These are phyloP conservation scores for Hanseniaspora meyeri DNA, from an alignment of 805 yeast genomes.

Conservation along the genomic window DNA sequence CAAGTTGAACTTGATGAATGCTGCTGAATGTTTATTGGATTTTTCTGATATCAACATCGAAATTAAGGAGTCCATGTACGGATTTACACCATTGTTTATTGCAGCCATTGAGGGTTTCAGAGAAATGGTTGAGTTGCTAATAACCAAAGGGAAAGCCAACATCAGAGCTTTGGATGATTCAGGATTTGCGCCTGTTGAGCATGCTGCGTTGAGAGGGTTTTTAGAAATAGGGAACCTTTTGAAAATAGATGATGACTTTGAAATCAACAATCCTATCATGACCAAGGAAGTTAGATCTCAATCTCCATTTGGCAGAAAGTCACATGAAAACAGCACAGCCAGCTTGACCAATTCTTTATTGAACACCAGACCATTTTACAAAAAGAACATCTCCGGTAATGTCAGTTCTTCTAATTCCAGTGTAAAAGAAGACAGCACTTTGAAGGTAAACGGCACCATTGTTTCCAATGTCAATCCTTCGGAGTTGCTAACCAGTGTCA, in stretches of 20 bases:
- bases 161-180: conserved; percentile 56
- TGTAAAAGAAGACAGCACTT: not conserved
- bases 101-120: conserved; percentile 77
- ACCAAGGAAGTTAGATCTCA: conserved; percentile 10
- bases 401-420: not conserved
- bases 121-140: conserved; percentile 44
- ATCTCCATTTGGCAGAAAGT: conserved; percentile 12
- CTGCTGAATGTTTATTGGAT: conserved; percentile 44
- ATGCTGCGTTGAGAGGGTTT: conserved; percentile 84
- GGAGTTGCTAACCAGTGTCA: conserved; percentile 4
- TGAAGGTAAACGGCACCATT: not conserved
- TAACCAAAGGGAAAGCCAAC: conserved; percentile 38
- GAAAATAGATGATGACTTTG: conserved; percentile 22
- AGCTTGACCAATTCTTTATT: conserved; percentile 4
- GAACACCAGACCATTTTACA: conserved; percentile 1
- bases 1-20: conserved; percentile 42
- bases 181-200: conserved; percentile 98
- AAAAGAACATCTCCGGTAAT: not conserved
- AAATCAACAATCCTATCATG: conserved; percentile 20
- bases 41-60: conserved; percentile 56
- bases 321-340: conserved; percentile 3
- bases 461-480: not conserved
- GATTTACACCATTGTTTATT: conserved; percentile 88
- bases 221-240: conserved; percentile 53
- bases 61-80: conserved; percentile 62